Percentiles rank a stretch among this genome's conserved stretches.
These are phyloP conservation scores for Beauveria pseudobassiana DNA, from an alignment of 2,329 filamentous ascomycete genomes.

Conservation along the genomic window DNA sequence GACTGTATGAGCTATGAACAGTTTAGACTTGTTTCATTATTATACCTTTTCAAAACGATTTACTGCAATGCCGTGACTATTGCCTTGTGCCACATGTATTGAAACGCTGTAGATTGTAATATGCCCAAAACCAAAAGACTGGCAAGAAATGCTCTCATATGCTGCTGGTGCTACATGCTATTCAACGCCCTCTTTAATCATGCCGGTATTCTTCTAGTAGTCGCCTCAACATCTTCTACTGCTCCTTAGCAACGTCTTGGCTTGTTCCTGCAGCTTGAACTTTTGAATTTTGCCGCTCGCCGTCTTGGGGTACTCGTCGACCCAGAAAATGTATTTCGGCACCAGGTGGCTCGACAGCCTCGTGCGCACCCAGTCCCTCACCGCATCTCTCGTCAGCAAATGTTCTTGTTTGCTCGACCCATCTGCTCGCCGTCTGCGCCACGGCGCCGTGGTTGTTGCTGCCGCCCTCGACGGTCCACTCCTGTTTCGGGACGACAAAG, in stretches of 20 bases:
- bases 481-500: slow-evolving; percentile 57
- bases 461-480: slow-evolving; percentile 20
- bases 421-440: slow-evolving; percentile 11
- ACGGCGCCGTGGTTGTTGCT: slow-evolving; percentile 19
- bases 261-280: slow-evolving; percentile 71
- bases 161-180: background rate
- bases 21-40: slow-evolving; percentile 1
- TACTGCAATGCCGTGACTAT: too few species aligned
- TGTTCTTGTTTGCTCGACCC: background rate
- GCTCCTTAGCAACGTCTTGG: slow-evolving; percentile 27
- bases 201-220: too few species aligned
- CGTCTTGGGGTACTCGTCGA: slow-evolving; percentile 83
- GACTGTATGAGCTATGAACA: slow-evolving; percentile 8
- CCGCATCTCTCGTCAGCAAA: slow-evolving; percentile 45
- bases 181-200: background rate
- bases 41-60: background rate
- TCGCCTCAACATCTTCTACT: background rate
- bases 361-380: slow-evolving; percentile 65
- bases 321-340: slow-evolving; percentile 85
- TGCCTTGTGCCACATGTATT: too few species aligned
- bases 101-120: too few species aligned
- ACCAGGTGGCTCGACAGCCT: slow-evolving; percentile 68
- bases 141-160: background rate
- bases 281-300: slow-evolving; percentile 97
- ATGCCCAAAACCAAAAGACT: too few species aligned